Percentiles rank a stretch among this genome's conserved stretches.
These are phyloP conservation scores for Falciphora oryzae DNA, from an alignment of 2,329 filamentous ascomycete genomes.

Conservation along the genomic window DNA sequence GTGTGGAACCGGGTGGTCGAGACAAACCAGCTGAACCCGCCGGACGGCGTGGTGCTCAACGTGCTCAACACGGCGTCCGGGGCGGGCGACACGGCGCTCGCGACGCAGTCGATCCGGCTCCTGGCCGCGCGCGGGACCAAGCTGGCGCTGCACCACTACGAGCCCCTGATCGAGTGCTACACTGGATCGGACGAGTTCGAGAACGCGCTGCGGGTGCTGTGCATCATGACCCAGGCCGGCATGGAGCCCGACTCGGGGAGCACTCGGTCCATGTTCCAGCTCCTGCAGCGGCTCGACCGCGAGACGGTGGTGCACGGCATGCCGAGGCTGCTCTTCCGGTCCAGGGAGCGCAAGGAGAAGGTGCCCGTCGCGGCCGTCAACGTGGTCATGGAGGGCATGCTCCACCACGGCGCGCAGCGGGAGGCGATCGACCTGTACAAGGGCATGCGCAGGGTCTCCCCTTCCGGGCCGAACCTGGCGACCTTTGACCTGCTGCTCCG, in stretches of 20 bases:
- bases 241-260: conserved; percentile 50
- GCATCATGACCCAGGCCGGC: conserved; percentile 65
- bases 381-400: conserved; percentile 32
- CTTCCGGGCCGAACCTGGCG: conserved; percentile 26
- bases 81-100: conserved; percentile 61
- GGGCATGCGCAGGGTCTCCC: conserved; percentile 29
- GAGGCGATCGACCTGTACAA: conserved; percentile 31
- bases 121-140: conserved; percentile 53
- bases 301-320: conserved; percentile 37
- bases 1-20: conserved; percentile 58
- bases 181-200: conserved; percentile 51
- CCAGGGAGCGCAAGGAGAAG: conserved; percentile 30
- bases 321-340: conserved; percentile 42
- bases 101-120: conserved; percentile 63
- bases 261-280: conserved; percentile 56
- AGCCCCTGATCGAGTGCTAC: conserved; percentile 70
- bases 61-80: conserved; percentile 68
- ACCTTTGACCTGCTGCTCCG: conserved; percentile 31
- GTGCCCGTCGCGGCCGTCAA: conserved; percentile 35
- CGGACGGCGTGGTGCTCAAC: conserved; percentile 35
- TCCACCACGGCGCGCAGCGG: conserved; percentile 11
- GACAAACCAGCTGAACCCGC: conserved; percentile 48
- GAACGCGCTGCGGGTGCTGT: conserved; percentile 63
- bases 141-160: conserved; percentile 67
- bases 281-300: conserved; percentile 42